phyloP scores from a whole-genome alignment of 164 flowering plant species.

The Macadamia integrifolia region DNA sequence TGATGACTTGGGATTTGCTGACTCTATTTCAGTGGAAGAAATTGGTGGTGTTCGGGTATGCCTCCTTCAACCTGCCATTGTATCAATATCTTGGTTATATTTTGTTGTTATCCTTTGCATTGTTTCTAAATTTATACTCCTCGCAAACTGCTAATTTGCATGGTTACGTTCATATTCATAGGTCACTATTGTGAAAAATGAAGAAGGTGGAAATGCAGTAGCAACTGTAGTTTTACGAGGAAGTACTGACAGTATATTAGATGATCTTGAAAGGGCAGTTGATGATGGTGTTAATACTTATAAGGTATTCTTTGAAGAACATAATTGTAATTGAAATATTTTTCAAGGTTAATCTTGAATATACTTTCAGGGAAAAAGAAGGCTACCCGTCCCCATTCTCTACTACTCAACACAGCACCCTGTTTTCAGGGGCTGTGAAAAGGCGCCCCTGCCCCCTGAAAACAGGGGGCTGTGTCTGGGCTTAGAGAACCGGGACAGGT shows the following conservation, averaged over 20 bases:
- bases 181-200: conserved; percentile 92
- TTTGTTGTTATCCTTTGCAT: neutral
- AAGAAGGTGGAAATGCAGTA: conserved; percentile 88
- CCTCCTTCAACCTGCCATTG: neutral
- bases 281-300: conserved; percentile 97
- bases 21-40: conserved; percentile 89
- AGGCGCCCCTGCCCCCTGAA: too few relatives aligned
- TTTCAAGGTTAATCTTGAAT: too few relatives aligned
- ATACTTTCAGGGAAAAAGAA: too few relatives aligned
- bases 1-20: conserved; percentile 87
- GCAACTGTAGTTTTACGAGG: conserved; percentile 83
- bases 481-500: too few relatives aligned
- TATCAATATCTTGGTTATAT: neutral
- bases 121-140: neutral
- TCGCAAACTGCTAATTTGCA: neutral
- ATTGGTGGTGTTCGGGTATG: conserved; percentile 87
- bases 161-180: conserved; percentile 5
- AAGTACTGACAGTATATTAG: conserved; percentile 96
- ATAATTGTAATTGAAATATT: too few relatives aligned
- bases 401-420: too few relatives aligned
- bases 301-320: conserved; percentile 43
- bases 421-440: too few relatives aligned
- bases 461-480: too few relatives aligned
- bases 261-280: conserved; percentile 98
- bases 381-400: too few relatives aligned